A percentile compares a stretch with the other conserved stretches of the same genome.
Conservation (phyloP, 139 green algal genomes). For the Coccomyxa sp. region DNA sequence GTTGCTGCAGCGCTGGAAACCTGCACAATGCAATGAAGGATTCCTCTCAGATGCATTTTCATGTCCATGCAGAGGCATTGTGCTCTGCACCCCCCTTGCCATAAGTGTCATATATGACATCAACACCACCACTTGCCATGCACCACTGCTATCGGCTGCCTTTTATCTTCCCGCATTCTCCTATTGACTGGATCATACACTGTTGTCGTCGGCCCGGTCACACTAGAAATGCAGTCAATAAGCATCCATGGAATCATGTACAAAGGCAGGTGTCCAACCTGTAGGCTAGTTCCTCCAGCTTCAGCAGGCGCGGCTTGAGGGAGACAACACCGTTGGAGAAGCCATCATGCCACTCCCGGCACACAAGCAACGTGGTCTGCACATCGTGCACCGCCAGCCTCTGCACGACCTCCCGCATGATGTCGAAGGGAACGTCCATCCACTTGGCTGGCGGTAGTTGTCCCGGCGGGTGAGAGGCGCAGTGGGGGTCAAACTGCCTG, state of each 20-base stretch:
- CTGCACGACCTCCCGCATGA: not conserved
- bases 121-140: too few relatives aligned
- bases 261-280: not conserved
- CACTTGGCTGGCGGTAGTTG: not conserved
- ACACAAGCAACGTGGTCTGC: constrained; percentile 12
- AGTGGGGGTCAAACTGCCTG: not conserved
- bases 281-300: not conserved
- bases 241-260: too few relatives aligned
- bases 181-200: too few relatives aligned
- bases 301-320: constrained; percentile 7
- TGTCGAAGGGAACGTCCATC: not conserved
- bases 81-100: too few relatives aligned
- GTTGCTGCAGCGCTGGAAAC: constrained; percentile 12
- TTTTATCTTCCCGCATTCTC: too few relatives aligned
- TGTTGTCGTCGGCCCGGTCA: too few relatives aligned
- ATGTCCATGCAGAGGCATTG: too few relatives aligned
- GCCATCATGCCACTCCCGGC: constrained; percentile 12
- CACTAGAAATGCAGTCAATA: too few relatives aligned
- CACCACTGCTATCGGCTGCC: too few relatives aligned
- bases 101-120: too few relatives aligned
- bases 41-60: too few relatives aligned
- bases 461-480: not conserved
- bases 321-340: not conserved
- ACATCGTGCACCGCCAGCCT: constrained; percentile 4
- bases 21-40: constrained; percentile 9